Evolutionary conservation across 2,329 filamentous ascomycete species (phyloP).

Genomic region (Pseudocercospora vitis): DNA sequence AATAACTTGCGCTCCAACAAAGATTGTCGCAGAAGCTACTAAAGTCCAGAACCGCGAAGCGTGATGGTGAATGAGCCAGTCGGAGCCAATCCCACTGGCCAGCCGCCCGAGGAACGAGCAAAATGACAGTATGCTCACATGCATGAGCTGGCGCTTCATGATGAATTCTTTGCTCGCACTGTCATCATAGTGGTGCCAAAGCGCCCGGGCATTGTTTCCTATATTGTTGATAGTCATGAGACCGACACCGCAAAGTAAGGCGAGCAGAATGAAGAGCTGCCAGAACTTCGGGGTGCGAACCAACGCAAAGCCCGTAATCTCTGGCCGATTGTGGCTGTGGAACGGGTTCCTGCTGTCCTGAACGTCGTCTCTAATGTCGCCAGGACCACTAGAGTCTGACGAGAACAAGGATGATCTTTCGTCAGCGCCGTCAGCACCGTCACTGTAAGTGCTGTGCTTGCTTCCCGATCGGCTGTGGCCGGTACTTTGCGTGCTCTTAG

Average conservation of each 20-base stretch:
- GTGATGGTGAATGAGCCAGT: constrained; percentile 78
- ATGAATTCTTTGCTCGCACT: constrained; percentile 72
- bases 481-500: constrained; percentile 6
- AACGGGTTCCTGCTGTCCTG: constrained; percentile 39
- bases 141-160: constrained; percentile 77
- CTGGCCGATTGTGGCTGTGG: constrained; percentile 70
- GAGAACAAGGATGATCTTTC: constrained; percentile 76
- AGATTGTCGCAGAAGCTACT: constrained; percentile 72
- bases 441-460: constrained; percentile 28
- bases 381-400: constrained; percentile 52
- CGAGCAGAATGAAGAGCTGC: constrained; percentile 85
- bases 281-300: constrained; percentile 77
- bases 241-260: constrained; percentile 85
- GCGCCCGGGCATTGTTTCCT: constrained; percentile 77
- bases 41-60: constrained; percentile 91
- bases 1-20: constrained; percentile 74
- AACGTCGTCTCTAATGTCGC: constrained; percentile 50
- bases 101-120: constrained; percentile 83
- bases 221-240: constrained; percentile 99
- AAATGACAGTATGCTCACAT: constrained; percentile 91
- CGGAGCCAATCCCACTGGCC: constrained; percentile 75
- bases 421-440: constrained; percentile 68
- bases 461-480: constrained; percentile 13
- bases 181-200: constrained; percentile 84
- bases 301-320: constrained; percentile 82